Percentiles rank a stretch among this genome's conserved stretches.
phyloP scores from a whole-genome alignment of 805 yeast species.

The Yarrowia sp. region DNA sequence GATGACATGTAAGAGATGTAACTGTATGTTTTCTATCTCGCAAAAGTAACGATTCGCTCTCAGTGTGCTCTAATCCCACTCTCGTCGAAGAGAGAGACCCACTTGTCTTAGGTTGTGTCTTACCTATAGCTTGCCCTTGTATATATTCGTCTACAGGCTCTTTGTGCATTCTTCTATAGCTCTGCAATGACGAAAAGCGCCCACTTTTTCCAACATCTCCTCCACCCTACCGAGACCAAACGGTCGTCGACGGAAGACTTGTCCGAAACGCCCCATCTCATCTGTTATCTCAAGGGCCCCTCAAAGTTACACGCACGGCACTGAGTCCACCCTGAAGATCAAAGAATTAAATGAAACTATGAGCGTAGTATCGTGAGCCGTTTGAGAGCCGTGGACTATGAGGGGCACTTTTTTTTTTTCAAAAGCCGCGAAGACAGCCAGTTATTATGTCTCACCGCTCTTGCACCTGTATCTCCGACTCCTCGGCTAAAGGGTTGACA shows the following conservation, averaged over 20 bases:
- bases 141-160: background rate
- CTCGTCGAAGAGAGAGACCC: background rate
- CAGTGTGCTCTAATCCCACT: background rate
- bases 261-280: background rate
- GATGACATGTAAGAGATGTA: slow-evolving; percentile 11
- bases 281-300: background rate
- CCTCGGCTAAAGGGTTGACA: background rate
- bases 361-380: background rate
- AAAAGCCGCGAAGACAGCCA: too few species aligned
- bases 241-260: background rate
- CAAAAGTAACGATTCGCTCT: background rate
- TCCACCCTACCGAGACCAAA: background rate
- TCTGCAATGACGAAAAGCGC: background rate
- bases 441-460: too few species aligned
- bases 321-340: slow-evolving; percentile 16
- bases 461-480: background rate
- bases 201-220: background rate
- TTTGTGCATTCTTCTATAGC: background rate
- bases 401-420: too few species aligned
- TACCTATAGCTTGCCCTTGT: background rate
- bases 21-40: background rate
- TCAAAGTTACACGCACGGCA: slow-evolving; percentile 7
- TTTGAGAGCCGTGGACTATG: background rate
- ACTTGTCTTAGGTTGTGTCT: slow-evolving; percentile 7
- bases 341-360: slow-evolving; percentile 6